Evolutionary conservation across 2,329 filamentous ascomycete species (phyloP), one percentile per base, ranked within the genome.

Genomic region (Huntiella decipiens): DNA sequence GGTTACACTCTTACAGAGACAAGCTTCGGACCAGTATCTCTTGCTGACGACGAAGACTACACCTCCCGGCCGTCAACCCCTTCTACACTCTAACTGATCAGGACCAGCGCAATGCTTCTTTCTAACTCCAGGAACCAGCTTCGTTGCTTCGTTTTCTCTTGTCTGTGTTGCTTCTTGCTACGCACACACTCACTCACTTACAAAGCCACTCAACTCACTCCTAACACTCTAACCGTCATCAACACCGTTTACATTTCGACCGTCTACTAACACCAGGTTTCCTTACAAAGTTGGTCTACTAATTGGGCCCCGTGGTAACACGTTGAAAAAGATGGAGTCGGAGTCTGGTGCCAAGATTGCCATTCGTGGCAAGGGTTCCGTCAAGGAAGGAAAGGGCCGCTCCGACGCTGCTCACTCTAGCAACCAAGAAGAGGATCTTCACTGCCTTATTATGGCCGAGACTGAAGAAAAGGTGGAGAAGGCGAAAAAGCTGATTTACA

Each of bases 391-490:
- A 70, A 98, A 98, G 64, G 91, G 91, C 55, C 86, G 91, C 55
- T 96, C 91, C 68, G 91, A 98, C 64, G 91, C 91, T 57, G 91
- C 91, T 67, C 91, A 98, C 66, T 86, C 88, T 63, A 96, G 91
- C 74, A 98, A 98, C 71, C 91, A 98, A 73, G 91, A 98, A 70
- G 91, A 98, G 67, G 91, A 98, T 62, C 73, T 98, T 48, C 91
- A 98, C 66, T 98, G 91, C 65, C 70, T 98, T 61, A 96, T 98
- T 67, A 98, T 98, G 91, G 91, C 91, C 58, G 91, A 98, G 59
- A 96, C 88, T 34, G 92, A 98, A 67, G 91, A 98, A 52, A 98
- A 98, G 68, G 87, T 98, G 61, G 93, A 93, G 70, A 98, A 96
- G 66, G 91, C 91, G 54, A 98, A 96, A 71, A 86, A 93, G 65